Base-by-base conservation (phyloP, 257 asterid species). In the Forsythia suspensa region DNA sequence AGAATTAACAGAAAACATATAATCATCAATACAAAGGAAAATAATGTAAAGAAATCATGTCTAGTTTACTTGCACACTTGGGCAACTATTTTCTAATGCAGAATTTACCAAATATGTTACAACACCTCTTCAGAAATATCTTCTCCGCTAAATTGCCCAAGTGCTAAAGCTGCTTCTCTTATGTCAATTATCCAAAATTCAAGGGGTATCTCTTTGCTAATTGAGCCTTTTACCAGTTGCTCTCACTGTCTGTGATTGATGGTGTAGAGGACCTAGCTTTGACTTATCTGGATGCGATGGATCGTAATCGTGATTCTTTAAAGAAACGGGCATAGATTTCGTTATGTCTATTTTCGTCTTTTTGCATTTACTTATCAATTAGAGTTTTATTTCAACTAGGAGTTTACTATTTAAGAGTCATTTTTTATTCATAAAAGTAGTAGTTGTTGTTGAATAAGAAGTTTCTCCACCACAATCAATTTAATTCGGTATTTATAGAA, bases 111-210 rank as follows among this genome's bases (percentile, higher is more conserved):
- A 93, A 93, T 59, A 95, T 93, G 88, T 87, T 95, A 87, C 82
- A 93, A 79, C 61, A 95, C 90, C 84, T 95, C 96, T 86, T 93
- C 98, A 0, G 99, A 93, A 9, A 95, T 90, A 79, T 93, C 99
- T 75, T 95, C 94, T 24, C 99, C 99, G 21, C 91, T 90, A 63
- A 95, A 90, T 75, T 92, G 97, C 4, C 95, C 98, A 36, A 95
- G 96, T 15, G 96, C 93, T 87, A 93, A 55, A 52, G 91, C 94
- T 79, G 96, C 98, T 89, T 95, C 99, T 80, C 97, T 90, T 41
- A 95, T 85, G 80, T 93, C 99, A 40, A 93, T 89, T 48, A 96
- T 95, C 99, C 97, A 93, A 79, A 95, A 93, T 79, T 95, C 99
- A 0, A 93, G 82, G 4, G 99, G 98, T 12, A 95, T 86, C 77